Evolutionary conservation across 306 rosid species (phyloP), one percentile per base, ranked within the genome.

Genomic region (Delonix regia): DNA sequence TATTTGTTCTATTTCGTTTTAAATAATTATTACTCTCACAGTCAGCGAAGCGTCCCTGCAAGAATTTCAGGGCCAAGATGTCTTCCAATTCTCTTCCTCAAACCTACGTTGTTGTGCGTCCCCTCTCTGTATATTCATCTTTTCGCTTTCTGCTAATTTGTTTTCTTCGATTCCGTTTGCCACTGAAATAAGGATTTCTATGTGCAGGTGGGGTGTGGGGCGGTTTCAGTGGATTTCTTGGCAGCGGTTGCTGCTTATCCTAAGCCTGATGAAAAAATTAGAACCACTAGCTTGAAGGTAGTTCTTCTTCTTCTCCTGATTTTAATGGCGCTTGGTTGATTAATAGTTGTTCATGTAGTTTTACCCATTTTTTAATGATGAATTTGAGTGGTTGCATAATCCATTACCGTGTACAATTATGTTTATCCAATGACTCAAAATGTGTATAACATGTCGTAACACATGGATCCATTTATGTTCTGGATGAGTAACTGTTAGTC

Each of bases 241-340:
- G 99, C 97, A 15, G 68, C 86, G 0, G 97, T 95, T 64, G 76
- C 88, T 62, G 66, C 94, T 47, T 95, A 85, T 82, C 99, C 98
- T 30, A 82, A 92, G 45, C 99, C 98, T 7, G 97, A 92, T 73
- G 97, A 91, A 51, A 95, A 95, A 84, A 92, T 84, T 85, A 88
- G 98, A 91, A 89, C 77, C 88, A 89, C 95, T 57, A 84, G 77
- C 73, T 84, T 88, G 56, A 89, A 87, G 95, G 99, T 90, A n/a
- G 55, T 77, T 18, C 9, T 47, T 56, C 69, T 74, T 16, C 9
- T 47, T 49, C 55, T 41, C 28, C 47, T 57, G 33, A 38, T 38
- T 76, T 11, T 63, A 18, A 15, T 30, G 18, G 22, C 7, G 16
- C 12, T 61, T 60, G 14, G 65, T 8, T 69, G 63, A n/a, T 41